Conservation (phyloP, 176 grass and related monocot genomes). For the Aegilops longissima region DNA sequence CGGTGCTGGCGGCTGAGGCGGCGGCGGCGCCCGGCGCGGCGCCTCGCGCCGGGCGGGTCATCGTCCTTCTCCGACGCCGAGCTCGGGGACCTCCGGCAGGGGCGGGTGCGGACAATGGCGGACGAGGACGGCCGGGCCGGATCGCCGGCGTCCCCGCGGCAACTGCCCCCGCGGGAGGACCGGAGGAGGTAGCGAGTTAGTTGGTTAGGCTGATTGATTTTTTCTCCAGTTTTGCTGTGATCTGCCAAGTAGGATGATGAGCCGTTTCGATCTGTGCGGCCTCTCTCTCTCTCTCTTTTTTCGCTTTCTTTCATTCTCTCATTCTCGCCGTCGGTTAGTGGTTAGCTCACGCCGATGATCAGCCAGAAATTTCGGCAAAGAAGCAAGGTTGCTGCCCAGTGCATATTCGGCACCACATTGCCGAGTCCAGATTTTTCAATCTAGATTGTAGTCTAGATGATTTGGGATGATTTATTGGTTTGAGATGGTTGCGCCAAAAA, state of each 20-base stretch:
- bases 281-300: neutral
- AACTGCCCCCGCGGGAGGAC: slow-evolving; percentile 20
- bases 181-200: slow-evolving; percentile 4
- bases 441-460: neutral
- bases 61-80: slow-evolving; percentile 74
- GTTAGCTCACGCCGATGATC: slow-evolving; percentile 2
- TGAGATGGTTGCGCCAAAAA: neutral
- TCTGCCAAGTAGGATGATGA: slow-evolving; percentile 15
- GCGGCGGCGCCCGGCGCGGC: neutral
- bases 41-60: slow-evolving; percentile 32
- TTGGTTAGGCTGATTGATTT: neutral
- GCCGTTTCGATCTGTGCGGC: neutral
- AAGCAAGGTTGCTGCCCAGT: neutral
- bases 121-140: neutral
- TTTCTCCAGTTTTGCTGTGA: slow-evolving; percentile 25
- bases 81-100: slow-evolving; percentile 38
- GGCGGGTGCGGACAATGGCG: slow-evolving; percentile 28
- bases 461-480: neutral
- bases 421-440: neutral
- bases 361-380: neutral
- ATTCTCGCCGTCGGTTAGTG: neutral
- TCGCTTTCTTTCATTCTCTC: neutral
- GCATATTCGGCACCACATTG: neutral
- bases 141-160: neutral
- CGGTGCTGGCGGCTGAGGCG: slow-evolving; percentile 29